Conservation (phyloP, 164 flowering plant genomes). For the Cinnamomum chago region DNA sequence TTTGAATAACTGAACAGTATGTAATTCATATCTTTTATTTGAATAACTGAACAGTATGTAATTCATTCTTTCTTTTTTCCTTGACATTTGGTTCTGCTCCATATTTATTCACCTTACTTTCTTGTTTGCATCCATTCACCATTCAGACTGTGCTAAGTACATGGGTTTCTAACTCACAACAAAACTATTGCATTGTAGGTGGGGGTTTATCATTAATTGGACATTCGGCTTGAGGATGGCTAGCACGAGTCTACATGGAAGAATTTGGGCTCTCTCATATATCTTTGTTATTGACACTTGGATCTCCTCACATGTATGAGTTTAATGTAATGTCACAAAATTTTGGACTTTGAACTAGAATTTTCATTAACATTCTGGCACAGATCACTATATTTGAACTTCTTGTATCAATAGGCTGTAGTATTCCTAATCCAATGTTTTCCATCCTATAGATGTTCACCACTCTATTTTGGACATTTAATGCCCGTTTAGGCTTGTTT, state of each 20-base stretch:
- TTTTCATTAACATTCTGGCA: too few relatives aligned
- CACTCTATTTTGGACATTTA: not conserved
- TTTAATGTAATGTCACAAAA: not conserved
- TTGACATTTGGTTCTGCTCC: not conserved
- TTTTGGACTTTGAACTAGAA: not conserved
- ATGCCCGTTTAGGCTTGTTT: not conserved
- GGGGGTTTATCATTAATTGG: slow-evolving; percentile 70
- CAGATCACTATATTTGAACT: not conserved
- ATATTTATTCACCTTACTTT: not conserved
- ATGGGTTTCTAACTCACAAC: slow-evolving; percentile 6
- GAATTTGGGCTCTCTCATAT: slow-evolving; percentile 65
- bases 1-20: too few relatives aligned
- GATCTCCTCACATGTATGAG: slow-evolving; percentile 79
- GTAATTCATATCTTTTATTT: too few relatives aligned
- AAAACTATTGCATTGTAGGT: slow-evolving; percentile 35
- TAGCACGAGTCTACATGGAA: slow-evolving; percentile 89
- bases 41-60: too few relatives aligned
- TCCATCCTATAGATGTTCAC: not conserved
- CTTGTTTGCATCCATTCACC: not conserved
- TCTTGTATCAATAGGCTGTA: not conserved
- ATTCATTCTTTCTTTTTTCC: not conserved
- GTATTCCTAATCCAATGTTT: not conserved
- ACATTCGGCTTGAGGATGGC: slow-evolving; percentile 98
- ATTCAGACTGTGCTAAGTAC: not conserved
- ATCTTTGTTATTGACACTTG: slow-evolving; percentile 84